Conservation (phyloP, 768 basidiomycete genomes). For the Pleurotus salmoneostramineus region DNA sequence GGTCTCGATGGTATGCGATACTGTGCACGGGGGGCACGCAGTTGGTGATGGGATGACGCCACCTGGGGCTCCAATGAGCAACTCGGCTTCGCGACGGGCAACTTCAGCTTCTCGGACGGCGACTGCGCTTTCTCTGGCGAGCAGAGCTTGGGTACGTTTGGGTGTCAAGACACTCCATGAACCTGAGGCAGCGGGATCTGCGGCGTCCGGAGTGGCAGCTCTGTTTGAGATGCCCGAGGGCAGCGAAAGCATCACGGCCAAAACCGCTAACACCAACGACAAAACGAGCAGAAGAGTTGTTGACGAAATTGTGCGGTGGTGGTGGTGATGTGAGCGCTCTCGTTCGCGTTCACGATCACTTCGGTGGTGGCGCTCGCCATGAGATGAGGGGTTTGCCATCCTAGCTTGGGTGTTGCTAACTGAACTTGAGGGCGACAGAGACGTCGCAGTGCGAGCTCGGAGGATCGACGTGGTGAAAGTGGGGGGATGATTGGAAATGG, state of each 20-base stretch:
- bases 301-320: constrained; percentile 83
- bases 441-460: constrained; percentile 53
- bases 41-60: constrained; percentile 63
- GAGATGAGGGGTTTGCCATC: constrained; percentile 87
- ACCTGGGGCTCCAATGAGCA: constrained; percentile 79
- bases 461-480: constrained; percentile 64
- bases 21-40: constrained; percentile 55
- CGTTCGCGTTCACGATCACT: constrained; percentile 34
- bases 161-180: constrained; percentile 76
- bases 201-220: constrained; percentile 18
- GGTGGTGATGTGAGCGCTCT: constrained; percentile 67
- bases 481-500: constrained; percentile 26
- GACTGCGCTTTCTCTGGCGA: constrained; percentile 75
- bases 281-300: constrained; percentile 85
- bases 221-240: constrained; percentile 50
- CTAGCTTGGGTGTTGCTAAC: constrained; percentile 62
- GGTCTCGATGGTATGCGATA: constrained; percentile 52
- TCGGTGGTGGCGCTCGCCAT: constrained; percentile 52
- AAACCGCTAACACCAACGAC: constrained; percentile 79
- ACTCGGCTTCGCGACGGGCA: constrained; percentile 83
- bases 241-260: constrained; percentile 89
- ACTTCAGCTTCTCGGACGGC: constrained; percentile 86
- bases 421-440: constrained; percentile 72
- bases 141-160: constrained; percentile 76
- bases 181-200: constrained; percentile 42